Conservation (phyloP, 495 filamentous ascomycete genomes). For the Hyaloscypha finlandica region DNA sequence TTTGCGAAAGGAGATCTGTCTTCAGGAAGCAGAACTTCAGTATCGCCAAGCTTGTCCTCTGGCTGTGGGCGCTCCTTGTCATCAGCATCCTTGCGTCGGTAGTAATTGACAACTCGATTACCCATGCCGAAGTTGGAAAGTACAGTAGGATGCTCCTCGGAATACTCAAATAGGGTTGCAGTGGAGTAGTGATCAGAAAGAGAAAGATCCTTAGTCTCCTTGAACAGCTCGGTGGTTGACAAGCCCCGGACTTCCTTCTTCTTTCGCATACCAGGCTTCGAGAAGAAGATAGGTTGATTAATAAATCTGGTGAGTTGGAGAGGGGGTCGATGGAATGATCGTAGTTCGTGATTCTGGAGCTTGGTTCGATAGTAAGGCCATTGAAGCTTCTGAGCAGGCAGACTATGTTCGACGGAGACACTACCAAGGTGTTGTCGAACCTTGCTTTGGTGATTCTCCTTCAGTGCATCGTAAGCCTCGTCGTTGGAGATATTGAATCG, state of each 20-base stretch:
- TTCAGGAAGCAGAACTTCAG: conserved; percentile 80
- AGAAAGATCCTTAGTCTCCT: conserved; percentile 72
- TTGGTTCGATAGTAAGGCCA: conserved; percentile 94
- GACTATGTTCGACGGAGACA: conserved; percentile 82
- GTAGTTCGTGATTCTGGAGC: conserved; percentile 73
- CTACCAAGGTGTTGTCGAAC: conserved; percentile 87
- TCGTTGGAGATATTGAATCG: conserved; percentile 97
- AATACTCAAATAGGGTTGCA: conserved; percentile 88
- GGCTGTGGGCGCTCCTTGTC: conserved; percentile 72
- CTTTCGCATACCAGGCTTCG: conserved; percentile 68
- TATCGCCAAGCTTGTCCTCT: conserved; percentile 77
- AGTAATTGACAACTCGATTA: conserved; percentile 92
- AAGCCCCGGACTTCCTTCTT: conserved; percentile 78
- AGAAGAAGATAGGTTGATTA: conserved; percentile 55
- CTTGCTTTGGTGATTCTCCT: conserved; percentile 95
- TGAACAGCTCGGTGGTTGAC: conserved; percentile 72
- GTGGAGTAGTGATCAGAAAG: conserved; percentile 81
- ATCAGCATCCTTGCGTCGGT: conserved; percentile 80
- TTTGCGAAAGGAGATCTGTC: conserved; percentile 95
- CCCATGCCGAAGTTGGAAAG: conserved; percentile 98
- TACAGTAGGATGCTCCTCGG: conserved; percentile 87
- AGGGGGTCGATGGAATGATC: conserved; percentile 86
- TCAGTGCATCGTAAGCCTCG: conserved; percentile 89
- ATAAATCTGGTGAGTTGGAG: conserved; percentile 60
- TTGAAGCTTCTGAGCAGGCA: conserved; percentile 86